Evolutionary conservation across 345 rosid genomes (phyloP), one percentile per base, ranked within the genome.

Genomic region (Nephelium lappaceum): DNA sequence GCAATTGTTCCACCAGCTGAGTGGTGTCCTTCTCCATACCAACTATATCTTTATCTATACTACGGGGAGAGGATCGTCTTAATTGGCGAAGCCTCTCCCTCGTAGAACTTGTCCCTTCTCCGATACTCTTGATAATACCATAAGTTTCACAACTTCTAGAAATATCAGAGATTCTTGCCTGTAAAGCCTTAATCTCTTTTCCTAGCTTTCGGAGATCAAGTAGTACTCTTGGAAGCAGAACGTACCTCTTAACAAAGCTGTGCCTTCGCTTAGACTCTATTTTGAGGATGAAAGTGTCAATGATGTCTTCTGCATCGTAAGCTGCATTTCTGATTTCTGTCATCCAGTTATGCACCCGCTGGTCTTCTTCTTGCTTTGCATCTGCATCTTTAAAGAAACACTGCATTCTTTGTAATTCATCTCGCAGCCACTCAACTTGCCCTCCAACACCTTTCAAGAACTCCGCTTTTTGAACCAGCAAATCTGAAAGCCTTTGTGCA

Each of bases 371-470:
- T 64, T 79, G 81, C 71, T 77, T 83, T 66, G 79, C 83, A 58
- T 83, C 83, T 14, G 85, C 88, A 67, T 86, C 86, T 74, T 77
- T 81, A 70, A 79, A 31, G 65, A 86, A 81, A 69, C 82, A 86
- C 11, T 68, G 81, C 77, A 86, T 45, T 21, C 83, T 69, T 73
- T 69, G 77, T 14, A 83, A 58, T 19, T 86, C 85, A 39, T 77
- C 80, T 68, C 77, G 83, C 10, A 85, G 80, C 75, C 78, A 77
- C 74, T 80, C 66, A 36, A 76, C 77, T 31, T 83, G 77, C 25
- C 60, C 78, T 60, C 75, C 41, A 25, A 85, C 60, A 27, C 78
- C 79, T 0, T 57, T 55, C 43, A 78, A 77, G 27, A 83, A 49
- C 53, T 11, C 39, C 14, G 71, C 71, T 38, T 78, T 57, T 27